Evolutionary conservation across 805 yeast genomes (phyloP), one percentile per base, ranked within the genome.

Genomic region (Candida loeiensis): DNA sequence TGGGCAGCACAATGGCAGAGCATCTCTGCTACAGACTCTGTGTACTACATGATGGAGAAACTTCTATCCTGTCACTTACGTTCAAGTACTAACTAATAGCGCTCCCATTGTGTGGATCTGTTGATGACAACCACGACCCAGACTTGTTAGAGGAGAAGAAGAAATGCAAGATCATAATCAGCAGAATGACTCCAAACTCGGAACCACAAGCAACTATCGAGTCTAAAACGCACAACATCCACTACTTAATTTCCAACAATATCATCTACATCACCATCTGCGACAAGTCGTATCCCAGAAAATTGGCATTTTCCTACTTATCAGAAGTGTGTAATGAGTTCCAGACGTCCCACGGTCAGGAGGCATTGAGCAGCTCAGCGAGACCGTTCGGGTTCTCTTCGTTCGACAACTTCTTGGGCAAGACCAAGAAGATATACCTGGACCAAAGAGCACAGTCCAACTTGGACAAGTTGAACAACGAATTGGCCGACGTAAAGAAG

Each of bases 391-490:
- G 93, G 27, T 93, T 85, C 63, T 82, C 87, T 37, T 80, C 85
- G 36, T 91, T 93, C 60, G 98, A 85, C 49, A 81, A 79, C 40
- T 85, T 82, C 50, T 76, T 85, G 64, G 81, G 79, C 52, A 90
- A 91, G 65, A 89, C 98, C 3, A 87, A 83, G 55, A 86, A 89
- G 53, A 69, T 88, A 6, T 93, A 91, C 61, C 88, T 85, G 49
- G 97, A 93, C 60, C 86, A 89, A 45, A 76, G 96, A 45, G 95
- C 95, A 0, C 91, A 88, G 45, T 81, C 82, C 31, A 90, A 90
- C 52, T 68, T 93, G 53, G 97, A 91, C 64, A 81, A 79, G 58
- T 67, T 91, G 48, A 90, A 91, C 61, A 76, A 78, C 35, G 99
- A 93, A 51, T 69, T 93, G 48, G 88, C 85, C 36, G 99, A 95